These are phyloP conservation scores for Malassezia psittaci DNA, from an alignment of 1,284 basidiomycete genomes.

Conservation along the genomic window DNA sequence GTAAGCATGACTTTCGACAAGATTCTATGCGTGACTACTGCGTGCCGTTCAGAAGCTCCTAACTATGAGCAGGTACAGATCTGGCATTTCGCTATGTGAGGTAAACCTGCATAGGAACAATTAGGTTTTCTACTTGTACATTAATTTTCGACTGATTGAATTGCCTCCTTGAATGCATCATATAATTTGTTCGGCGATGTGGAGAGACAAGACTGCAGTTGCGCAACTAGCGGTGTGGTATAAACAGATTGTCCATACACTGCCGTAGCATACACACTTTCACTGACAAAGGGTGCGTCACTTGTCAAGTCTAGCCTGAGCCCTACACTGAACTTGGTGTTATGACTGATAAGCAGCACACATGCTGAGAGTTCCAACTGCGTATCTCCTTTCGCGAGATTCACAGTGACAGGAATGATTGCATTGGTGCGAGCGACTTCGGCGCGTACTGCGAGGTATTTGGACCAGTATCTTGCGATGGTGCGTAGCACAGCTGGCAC, in stretches of 20 bases:
- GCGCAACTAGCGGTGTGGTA: not conserved
- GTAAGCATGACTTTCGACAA: constrained; percentile 27
- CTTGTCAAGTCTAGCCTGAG: constrained; percentile 24
- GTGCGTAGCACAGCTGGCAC: constrained; percentile 19
- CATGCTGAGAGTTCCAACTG: constrained; percentile 21
- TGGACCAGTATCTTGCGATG: constrained; percentile 23
- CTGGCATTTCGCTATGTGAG: constrained; percentile 21
- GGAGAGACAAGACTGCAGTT: not conserved
- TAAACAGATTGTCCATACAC: constrained; percentile 30
- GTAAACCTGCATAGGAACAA: too few relatives aligned
- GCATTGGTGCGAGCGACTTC: constrained; percentile 29
- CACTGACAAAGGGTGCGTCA: constrained; percentile 19
- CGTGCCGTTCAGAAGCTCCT: not conserved
- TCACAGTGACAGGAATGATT: constrained; percentile 23
- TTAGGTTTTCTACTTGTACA: not conserved
- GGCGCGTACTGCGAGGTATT: constrained; percentile 22
- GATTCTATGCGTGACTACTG: constrained; percentile 21
- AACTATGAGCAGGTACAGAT: constrained; percentile 21
- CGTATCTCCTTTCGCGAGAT: constrained; percentile 15
- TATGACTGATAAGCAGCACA: constrained; percentile 22
- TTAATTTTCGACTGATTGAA: not conserved
- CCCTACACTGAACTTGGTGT: constrained; percentile 27
- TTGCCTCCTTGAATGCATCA: not conserved
- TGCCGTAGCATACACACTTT: constrained; percentile 22
- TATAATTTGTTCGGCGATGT: not conserved